Conservation (phyloP, 192 early-diverging fungal species). For the Gonapodya sp. region DNA sequence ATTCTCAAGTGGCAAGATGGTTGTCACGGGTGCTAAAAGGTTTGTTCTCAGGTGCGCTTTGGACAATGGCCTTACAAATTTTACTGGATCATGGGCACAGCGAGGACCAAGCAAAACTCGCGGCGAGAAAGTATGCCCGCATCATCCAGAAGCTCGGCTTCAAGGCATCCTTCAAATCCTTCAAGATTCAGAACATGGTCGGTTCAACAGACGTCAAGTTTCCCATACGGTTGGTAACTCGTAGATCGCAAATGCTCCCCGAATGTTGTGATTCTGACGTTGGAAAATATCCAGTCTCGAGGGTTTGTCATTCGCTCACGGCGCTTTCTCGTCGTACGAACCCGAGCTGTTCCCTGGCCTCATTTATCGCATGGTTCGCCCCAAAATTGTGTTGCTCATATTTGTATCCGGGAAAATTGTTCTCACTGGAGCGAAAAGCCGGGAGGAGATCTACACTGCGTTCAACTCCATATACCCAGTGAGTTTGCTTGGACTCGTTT, state of each 20-base stretch:
- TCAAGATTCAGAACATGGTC: constrained; percentile 99
- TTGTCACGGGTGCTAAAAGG: constrained; percentile 14
- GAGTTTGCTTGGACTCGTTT: neutral
- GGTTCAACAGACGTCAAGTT: constrained; percentile 99
- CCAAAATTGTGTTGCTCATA: constrained; percentile 96
- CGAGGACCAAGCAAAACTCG: constrained; percentile 94
- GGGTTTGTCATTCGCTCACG: constrained; percentile 89
- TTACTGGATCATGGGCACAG: constrained; percentile 94
- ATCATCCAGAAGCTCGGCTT: constrained; percentile 99
- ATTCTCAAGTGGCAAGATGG: constrained; percentile 99
- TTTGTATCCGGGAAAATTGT: constrained; percentile 99
- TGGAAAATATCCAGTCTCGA: constrained; percentile 60
- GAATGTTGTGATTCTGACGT: neutral
- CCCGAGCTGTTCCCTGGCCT: constrained; percentile 98
- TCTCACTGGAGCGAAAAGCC: constrained; percentile 92
- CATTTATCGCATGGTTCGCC: constrained; percentile 97
- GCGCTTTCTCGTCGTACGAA: constrained; percentile 91
- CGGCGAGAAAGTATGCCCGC: constrained; percentile 96
- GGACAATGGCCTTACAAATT: neutral
- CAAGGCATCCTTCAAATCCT: constrained; percentile 93
- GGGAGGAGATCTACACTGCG: constrained; percentile 97
- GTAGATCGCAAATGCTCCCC: neutral
- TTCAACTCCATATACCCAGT: constrained; percentile 98
- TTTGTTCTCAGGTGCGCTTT: neutral
- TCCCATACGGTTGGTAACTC: constrained; percentile 61